Evolutionary conservation across 2,329 filamentous ascomycete genomes (phyloP), one percentile per base, ranked within the genome.

Genomic region (Albophoma yamanashiensis): DNA sequence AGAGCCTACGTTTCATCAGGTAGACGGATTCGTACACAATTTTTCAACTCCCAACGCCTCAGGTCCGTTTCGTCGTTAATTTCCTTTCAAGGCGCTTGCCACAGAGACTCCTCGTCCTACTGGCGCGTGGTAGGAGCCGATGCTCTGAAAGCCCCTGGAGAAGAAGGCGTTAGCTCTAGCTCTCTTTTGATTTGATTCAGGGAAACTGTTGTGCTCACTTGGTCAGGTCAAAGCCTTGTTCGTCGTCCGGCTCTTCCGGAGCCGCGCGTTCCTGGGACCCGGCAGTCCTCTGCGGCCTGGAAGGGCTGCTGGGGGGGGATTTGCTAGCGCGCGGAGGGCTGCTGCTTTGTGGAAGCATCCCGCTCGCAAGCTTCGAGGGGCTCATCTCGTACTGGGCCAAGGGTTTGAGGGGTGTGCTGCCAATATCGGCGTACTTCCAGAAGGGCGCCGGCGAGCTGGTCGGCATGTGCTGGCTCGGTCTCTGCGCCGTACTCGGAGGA

Each of bases 371-470:
- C 68, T 86, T 86, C 9, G 79, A 80, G 1, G 85, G 85, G 66
- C 84, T 87, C 47, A 81, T 70, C 62, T 88, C 84, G 60, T 82
- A 84, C 4, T 75, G 71, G 0, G 72, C 67, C 4, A 74, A 66
- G 17, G 78, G 74, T 65, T 78, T 78, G 58, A 89, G 76, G 1
- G 89, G 89, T 2, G 89, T 92, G 72, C 86, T 90, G 34, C 84
- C 83, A 61, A 91, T 82, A 64, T 92, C 89, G 47, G 89, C 86
- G 72, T 89, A 94, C 71, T 90, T 92, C 91, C 91, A 95, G 73
- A 95, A 94, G 0, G 90, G 89, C 1, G 91, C 91, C 0, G 91
- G 91, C 39, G 89, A 92, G 66, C 88, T 91, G 55, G 91, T 92
- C 40, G 90, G 89, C 83, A 93, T 91, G 71, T 91, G 90, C 68